These are phyloP conservation scores for Malus hybrid DNA, from an alignment of 331 rosid genomes.

Conservation along the genomic window DNA sequence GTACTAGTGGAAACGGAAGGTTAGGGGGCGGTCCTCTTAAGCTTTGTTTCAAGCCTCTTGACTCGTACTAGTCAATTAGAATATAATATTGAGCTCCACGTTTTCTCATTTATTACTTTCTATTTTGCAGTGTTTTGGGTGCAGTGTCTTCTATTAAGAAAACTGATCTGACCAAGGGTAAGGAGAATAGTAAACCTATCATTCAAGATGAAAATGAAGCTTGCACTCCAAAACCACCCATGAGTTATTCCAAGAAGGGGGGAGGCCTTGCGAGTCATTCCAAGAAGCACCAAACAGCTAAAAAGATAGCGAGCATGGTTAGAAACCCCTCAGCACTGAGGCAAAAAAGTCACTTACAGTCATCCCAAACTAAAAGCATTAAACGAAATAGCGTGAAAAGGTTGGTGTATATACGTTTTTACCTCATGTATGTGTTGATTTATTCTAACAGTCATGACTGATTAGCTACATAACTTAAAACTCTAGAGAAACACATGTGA, in stretches of 20 bases:
- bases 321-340: constrained; percentile 38
- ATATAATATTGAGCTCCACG: background rate
- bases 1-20: constrained; percentile 22
- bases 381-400: constrained; percentile 27
- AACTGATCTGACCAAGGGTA: background rate
- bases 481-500: constrained; percentile 25
- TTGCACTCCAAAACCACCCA: constrained; percentile 57
- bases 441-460: background rate
- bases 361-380: constrained; percentile 27
- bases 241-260: constrained; percentile 28
- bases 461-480: background rate
- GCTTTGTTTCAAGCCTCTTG: background rate
- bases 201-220: constrained; percentile 42
- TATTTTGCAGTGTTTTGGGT: constrained; percentile 18
- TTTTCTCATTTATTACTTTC: background rate
- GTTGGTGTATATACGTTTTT: constrained; percentile 10
- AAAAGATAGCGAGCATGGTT: constrained; percentile 38
- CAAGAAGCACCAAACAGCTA: constrained; percentile 51
- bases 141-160: constrained; percentile 23
- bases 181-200: constrained; percentile 6
- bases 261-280: constrained; percentile 35
- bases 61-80: too few species aligned
- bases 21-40: background rate
- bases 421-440: background rate
- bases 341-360: constrained; percentile 38